Conservation (phyloP, 164 flowering plant species). For the Tinospora cordifolia region DNA sequence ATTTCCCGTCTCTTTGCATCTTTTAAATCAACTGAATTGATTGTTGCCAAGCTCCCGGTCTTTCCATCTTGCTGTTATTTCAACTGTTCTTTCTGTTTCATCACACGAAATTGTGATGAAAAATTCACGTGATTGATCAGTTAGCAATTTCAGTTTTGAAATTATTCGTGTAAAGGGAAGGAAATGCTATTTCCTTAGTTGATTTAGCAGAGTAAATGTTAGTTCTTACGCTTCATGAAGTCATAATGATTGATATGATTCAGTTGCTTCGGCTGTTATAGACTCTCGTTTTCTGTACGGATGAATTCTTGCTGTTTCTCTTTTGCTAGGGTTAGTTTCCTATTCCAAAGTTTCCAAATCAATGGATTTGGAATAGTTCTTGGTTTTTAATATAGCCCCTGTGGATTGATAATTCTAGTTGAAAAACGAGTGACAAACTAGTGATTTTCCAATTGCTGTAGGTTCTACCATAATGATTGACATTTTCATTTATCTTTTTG, state of each 20-base stretch:
- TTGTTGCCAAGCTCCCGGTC: not conserved
- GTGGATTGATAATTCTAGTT: not conserved
- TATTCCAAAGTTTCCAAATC: no score
- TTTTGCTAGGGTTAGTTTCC: not conserved
- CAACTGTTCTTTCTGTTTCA: not conserved
- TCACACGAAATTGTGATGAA: not conserved
- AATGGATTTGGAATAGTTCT: no score
- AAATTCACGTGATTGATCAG: not conserved
- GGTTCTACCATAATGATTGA: no score
- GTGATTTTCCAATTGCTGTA: no score
- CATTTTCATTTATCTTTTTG: no score
- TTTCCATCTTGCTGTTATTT: not conserved
- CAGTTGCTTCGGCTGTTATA: not conserved
- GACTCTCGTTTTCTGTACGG: no score
- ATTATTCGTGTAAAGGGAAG: not conserved
- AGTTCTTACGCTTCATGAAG: not conserved
- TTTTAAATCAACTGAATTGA: not conserved
- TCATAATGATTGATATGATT: no score
- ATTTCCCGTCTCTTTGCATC: not conserved
- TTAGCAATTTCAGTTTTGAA: not conserved
- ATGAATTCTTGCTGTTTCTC: not conserved
- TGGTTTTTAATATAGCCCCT: not conserved
- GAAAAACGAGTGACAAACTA: no score
- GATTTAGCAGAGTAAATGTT: not conserved
- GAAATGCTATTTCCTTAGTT: no score